A percentile compares a stretch with the other conserved stretches of the same genome.
These are phyloP conservation scores for Emericellopsis cladophorae DNA, from an alignment of 2,329 filamentous ascomycete species.

Conservation along the genomic window DNA sequence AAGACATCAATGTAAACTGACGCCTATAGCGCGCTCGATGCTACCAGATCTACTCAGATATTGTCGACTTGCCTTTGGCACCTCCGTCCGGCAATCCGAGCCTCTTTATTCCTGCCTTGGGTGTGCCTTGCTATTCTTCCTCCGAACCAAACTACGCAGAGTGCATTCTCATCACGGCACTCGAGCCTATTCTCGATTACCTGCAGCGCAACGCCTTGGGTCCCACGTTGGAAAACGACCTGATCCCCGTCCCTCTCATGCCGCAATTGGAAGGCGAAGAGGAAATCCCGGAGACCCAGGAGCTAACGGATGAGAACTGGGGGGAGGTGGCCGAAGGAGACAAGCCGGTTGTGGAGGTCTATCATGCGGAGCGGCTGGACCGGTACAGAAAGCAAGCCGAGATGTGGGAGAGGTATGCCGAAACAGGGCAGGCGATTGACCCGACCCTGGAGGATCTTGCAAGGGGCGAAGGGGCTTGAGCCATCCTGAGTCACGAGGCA, in stretches of 20 bases:
- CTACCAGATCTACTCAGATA: conserved; percentile 42
- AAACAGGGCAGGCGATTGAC: conserved; percentile 12
- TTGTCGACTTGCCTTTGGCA: conserved; percentile 38
- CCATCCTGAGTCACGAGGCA: too few species aligned
- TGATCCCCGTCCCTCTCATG: conserved; percentile 13
- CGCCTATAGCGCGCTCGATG: conserved; percentile 40
- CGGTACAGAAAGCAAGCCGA: conserved; percentile 10
- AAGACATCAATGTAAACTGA: conserved; percentile 7
- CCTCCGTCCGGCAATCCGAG: conserved; percentile 34
- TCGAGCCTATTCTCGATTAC: conserved; percentile 44
- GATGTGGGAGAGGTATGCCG: conserved; percentile 13
- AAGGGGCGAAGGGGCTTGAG: not conserved
- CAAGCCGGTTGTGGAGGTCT: conserved; percentile 12
- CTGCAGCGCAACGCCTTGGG: conserved; percentile 40
- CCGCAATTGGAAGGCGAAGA: conserved; percentile 4
- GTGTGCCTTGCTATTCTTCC: conserved; percentile 58
- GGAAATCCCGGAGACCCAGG: not conserved
- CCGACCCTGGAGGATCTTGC: conserved; percentile 11
- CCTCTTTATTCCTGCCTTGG: conserved; percentile 30
- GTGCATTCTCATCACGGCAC: conserved; percentile 44
- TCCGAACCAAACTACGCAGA: conserved; percentile 49
- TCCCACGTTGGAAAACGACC: conserved; percentile 24
- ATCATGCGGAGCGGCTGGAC: conserved; percentile 9
- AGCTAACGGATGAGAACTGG: conserved; percentile 11
- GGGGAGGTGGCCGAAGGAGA: conserved; percentile 13